Base-by-base conservation (phyloP, 108 stramenopile species). In the Pseudonitzschia multistriata region DNA sequence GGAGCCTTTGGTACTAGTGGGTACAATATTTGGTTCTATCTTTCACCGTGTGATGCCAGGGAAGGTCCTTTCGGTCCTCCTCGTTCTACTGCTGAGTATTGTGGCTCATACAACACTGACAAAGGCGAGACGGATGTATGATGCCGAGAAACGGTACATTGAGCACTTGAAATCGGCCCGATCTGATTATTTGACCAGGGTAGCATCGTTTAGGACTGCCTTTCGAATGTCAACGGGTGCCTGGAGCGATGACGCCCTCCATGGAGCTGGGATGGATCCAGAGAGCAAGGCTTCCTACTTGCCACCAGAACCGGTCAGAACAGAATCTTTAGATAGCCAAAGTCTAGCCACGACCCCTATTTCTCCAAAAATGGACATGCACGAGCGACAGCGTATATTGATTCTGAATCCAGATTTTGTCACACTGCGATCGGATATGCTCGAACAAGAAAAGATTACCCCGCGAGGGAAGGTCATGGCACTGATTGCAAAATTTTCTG, bases 1-100 rank as follows among this genome's bases (percentile, higher is more conserved):
- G 96, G 96, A 98, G 72, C 98, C 98, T 6, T 71, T 97, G 25
- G 94, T 96, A 0, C 88, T 97, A 60, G 92, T 86, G 0, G 98
- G 98, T 0, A 95, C 96, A 8, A 74, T 98, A 28, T 80, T 91
- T 28, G 97, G 97, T 13, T 87, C 93, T 15, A 85, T 95, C 29
- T 64, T 96, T 36, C 93, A 96, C 80, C 91, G 90, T 62, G 66
- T 94, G 21, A 64, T 96, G 19, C 84, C 92, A 7, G 96, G 92
- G 52, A 88, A 79, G 65, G 59, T 96, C 34, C 83, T 98, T 62
- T 79, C 83, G n/a, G 73, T 95, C 19, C 68, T 83, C 31, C 84
- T 98, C 7, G 91, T 98, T 34, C 71, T 91, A 10, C 60, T 97
- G 7, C 62, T 98, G 62, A 83, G 79, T 52, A 80, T 81, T 19